phyloP scores from a whole-genome alignment of 495 filamentous ascomycete genomes.

The Talaromyces liani region DNA sequence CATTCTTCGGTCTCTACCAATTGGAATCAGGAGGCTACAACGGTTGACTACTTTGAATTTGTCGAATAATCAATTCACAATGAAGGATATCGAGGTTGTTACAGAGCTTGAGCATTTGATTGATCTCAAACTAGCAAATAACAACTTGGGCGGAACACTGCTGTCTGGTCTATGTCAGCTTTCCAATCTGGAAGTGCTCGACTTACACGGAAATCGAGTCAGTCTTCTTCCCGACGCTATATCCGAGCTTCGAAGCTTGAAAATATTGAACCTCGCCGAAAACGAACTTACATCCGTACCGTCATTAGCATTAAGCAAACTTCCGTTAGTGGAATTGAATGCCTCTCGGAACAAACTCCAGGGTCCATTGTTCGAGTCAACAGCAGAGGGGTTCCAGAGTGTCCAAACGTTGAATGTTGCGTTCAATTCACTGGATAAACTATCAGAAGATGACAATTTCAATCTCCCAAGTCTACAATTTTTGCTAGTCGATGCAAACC shows the following conservation, averaged over 20 bases:
- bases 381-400: conserved; percentile 46
- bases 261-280: conserved; percentile 66
- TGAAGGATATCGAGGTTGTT: conserved; percentile 63
- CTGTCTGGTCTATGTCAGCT: conserved; percentile 50
- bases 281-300: conserved; percentile 68
- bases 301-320: conserved; percentile 52
- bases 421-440: conserved; percentile 58
- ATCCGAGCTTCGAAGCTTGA: conserved; percentile 54
- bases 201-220: conserved; percentile 74
- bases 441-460: conserved; percentile 44
- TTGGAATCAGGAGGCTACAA: conserved; percentile 65
- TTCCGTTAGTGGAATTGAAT: conserved; percentile 67
- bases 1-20: conserved; percentile 58
- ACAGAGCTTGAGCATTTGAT: conserved; percentile 59
- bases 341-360: conserved; percentile 73
- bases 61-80: conserved; percentile 71
- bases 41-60: conserved; percentile 75
- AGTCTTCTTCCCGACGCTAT: conserved; percentile 67
- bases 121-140: conserved; percentile 78
- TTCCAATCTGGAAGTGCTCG: conserved; percentile 64
- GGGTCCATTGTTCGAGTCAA: conserved; percentile 60
- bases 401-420: conserved; percentile 72
- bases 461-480: conserved; percentile 65
- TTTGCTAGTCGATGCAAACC: conserved; percentile 68
- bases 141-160: conserved; percentile 61